Conservation (phyloP, 176 grass and related monocot genomes). For the Triticum monococcum region DNA sequence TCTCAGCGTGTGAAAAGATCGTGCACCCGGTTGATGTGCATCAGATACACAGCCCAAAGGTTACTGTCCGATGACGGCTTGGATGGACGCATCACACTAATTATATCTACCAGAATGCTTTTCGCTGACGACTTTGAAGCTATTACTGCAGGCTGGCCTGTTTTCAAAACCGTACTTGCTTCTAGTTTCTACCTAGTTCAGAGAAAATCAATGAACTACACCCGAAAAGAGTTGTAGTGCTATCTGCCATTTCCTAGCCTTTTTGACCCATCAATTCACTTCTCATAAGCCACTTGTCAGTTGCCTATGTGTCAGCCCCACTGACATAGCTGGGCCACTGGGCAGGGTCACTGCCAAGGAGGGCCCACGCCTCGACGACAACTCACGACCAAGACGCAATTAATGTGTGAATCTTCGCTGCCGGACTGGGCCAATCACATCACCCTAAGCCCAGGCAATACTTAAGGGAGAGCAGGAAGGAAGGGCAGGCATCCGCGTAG, state of each 20-base stretch:
- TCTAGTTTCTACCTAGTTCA: background rate
- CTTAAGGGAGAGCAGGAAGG: too few relatives aligned
- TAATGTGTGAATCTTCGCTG: too few relatives aligned
- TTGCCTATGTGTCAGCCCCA: background rate
- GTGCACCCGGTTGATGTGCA: background rate
- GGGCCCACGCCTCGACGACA: too few relatives aligned
- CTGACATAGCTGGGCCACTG: too few relatives aligned
- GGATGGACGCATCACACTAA: background rate
- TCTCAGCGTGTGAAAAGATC: background rate
- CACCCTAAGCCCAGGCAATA: too few relatives aligned
- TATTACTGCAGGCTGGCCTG: background rate
- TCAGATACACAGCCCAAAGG: background rate
- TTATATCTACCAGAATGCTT: background rate
- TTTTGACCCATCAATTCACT: background rate
- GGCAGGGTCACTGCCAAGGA: too few relatives aligned
- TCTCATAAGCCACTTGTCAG: background rate
- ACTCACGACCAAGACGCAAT: too few relatives aligned
- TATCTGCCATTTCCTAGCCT: background rate
- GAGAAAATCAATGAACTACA: background rate
- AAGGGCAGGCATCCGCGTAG: too few relatives aligned
- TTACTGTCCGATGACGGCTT: background rate
- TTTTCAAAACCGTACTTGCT: background rate
- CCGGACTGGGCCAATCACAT: too few relatives aligned
- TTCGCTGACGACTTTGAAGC: background rate
- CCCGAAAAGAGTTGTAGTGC: background rate